These are phyloP conservation scores for Pestalotiopsis sp. DNA, from an alignment of 2,329 filamentous ascomycete genomes.

Conservation along the genomic window DNA sequence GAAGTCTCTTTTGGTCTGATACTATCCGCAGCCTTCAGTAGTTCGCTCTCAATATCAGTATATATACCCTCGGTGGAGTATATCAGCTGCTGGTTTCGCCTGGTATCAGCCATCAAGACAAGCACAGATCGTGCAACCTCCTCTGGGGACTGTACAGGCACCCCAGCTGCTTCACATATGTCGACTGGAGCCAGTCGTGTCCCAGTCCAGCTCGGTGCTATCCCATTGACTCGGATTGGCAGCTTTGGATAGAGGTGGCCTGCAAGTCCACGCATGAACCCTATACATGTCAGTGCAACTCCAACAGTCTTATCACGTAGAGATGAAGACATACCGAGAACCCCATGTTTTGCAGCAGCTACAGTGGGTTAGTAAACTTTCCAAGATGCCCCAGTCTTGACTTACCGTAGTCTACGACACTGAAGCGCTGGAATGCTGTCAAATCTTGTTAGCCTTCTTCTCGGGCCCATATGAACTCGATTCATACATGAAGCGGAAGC, in stretches of 20 bases:
- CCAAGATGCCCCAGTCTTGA: background rate
- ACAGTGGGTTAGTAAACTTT: background rate
- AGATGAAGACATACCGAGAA: background rate
- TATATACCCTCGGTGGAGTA: background rate
- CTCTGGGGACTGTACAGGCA: background rate
- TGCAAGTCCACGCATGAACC: conserved; percentile 1
- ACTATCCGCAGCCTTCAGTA: background rate
- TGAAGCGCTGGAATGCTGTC: background rate
- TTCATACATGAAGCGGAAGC: background rate
- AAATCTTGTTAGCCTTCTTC: background rate
- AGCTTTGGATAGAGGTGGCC: background rate
- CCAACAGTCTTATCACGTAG: background rate
- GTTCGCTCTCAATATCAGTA: background rate
- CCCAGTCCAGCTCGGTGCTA: background rate
- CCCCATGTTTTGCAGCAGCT: conserved; percentile 1
- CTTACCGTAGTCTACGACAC: background rate
- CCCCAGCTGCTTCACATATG: background rate
- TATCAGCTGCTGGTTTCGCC: background rate
- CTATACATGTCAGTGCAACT: background rate
- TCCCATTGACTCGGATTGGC: background rate
- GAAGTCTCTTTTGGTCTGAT: background rate
- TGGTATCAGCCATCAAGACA: background rate
- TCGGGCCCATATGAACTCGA: background rate
- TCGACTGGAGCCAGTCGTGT: background rate
- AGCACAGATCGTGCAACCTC: background rate